Evolutionary conservation across 78 protist species (phyloP).

Genomic region (Speleostelium caveatum): DNA sequence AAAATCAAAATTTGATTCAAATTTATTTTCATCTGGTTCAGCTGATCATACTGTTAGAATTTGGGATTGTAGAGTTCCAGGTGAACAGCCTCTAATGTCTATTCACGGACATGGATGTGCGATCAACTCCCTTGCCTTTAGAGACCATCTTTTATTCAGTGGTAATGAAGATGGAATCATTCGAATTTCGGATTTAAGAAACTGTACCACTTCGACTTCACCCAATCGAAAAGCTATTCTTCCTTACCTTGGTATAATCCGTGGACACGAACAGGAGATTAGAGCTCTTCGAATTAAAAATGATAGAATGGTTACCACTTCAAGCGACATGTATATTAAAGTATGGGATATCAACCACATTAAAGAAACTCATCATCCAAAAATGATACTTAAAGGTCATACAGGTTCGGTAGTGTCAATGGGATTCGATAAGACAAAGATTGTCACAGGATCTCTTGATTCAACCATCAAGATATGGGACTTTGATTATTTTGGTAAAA

Average conservation of each 20-base stretch:
- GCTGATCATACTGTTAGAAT: constrained; percentile 20
- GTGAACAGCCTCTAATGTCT: not conserved
- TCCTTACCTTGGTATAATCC: not conserved
- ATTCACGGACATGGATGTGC: not conserved
- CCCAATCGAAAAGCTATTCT: not conserved
- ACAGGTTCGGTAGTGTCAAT: constrained; percentile 39
- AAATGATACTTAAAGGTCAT: constrained; percentile 16
- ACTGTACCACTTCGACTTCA: not conserved
- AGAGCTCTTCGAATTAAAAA: constrained; percentile 3
- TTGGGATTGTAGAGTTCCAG: constrained; percentile 21
- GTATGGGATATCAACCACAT: constrained; percentile 10
- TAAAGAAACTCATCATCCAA: not conserved
- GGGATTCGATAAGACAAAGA: constrained; percentile 9
- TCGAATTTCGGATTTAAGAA: constrained; percentile 26
- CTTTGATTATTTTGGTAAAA: no score
- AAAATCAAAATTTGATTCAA: not conserved
- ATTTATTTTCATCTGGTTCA: constrained; percentile 37
- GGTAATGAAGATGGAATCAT: constrained; percentile 28
- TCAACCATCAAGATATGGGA: constrained; percentile 40
- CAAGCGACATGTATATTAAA: constrained; percentile 24
- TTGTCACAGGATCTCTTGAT: constrained; percentile 47
- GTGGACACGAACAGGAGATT: not conserved
- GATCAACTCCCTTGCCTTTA: not conserved
- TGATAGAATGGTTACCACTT: constrained; percentile 28
- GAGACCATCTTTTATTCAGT: not conserved